These are phyloP conservation scores for Pythium sukuiense DNA, from an alignment of 352 stramenopile genomes.

Conservation along the genomic window DNA sequence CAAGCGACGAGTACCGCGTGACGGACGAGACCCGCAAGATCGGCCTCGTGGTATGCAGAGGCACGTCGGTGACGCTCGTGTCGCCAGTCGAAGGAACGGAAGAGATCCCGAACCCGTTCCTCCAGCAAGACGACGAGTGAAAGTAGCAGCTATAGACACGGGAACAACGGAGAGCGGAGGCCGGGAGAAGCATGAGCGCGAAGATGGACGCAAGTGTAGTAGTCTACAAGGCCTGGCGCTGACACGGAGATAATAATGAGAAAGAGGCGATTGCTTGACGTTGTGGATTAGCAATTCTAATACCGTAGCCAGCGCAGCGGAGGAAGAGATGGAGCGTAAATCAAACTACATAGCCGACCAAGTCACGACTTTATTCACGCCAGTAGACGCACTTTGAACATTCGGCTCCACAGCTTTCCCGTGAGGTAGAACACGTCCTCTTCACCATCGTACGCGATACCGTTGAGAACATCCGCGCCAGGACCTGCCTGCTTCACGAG, in stretches of 20 bases:
- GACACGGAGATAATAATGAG: background rate
- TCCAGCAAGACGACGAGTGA: conserved; percentile 74
- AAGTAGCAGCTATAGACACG: conserved; percentile 1
- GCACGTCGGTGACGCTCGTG: conserved; percentile 91
- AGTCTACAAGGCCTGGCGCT: background rate
- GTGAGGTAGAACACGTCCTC: conserved; percentile 93
- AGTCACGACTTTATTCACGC: background rate
- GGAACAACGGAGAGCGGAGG: background rate
- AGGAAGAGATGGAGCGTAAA: background rate
- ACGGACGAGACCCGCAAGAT: conserved; percentile 92
- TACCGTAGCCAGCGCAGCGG: too few relatives aligned
- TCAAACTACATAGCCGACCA: background rate
- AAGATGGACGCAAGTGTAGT: background rate
- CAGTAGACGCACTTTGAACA: conserved; percentile 88
- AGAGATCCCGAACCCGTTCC: conserved; percentile 92
- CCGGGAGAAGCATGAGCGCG: background rate
- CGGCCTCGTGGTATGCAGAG: conserved; percentile 93
- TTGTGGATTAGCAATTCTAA: background rate
- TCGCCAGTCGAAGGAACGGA: conserved; percentile 89
- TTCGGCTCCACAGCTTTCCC: conserved; percentile 90
- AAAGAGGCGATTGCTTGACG: background rate
- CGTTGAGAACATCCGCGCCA: conserved; percentile 87
- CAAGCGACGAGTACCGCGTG: conserved; percentile 87
- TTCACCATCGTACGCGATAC: conserved; percentile 90
- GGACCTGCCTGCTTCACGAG: conserved; percentile 56